phyloP scores from a whole-genome alignment of 208 protist genomes.

The Naegleria lovaniensis region DNA sequence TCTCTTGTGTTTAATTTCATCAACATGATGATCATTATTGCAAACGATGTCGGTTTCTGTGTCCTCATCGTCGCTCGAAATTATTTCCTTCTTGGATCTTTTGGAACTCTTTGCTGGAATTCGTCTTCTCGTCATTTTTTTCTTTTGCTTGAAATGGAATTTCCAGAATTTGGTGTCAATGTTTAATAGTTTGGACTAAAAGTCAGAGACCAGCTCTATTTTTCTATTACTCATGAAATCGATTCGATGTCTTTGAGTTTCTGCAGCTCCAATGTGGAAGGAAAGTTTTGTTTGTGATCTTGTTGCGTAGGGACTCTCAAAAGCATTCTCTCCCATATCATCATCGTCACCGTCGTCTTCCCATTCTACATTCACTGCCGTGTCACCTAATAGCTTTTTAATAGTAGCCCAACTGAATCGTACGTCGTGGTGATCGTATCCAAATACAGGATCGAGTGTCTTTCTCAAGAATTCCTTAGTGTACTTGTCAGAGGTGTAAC shows the following conservation, averaged over 20 bases:
- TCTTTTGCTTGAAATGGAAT: too few species aligned
- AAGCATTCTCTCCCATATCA: background rate
- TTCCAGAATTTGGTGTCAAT: too few species aligned
- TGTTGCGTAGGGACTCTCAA: background rate
- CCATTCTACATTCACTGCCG: background rate
- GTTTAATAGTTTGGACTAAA: too few species aligned
- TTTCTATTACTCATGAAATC: background rate
- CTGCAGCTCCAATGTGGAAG: background rate
- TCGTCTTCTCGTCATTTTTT: too few species aligned
- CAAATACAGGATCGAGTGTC: constrained; percentile 41
- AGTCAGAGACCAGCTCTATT: background rate
- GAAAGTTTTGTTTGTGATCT: background rate
- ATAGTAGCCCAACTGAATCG: constrained; percentile 48
- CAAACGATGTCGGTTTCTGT: too few species aligned
- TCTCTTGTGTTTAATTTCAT: too few species aligned
- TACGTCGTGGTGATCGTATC: constrained; percentile 31
- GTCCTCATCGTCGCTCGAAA: too few species aligned
- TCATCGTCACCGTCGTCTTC: background rate
- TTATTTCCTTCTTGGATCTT: too few species aligned
- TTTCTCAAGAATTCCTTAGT: constrained; percentile 36
- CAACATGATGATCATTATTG: too few species aligned
- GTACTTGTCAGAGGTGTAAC: constrained; percentile 32
- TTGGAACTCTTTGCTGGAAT: too few species aligned
- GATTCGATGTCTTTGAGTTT: background rate
- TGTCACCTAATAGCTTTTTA: constrained; percentile 29